phyloP scores from a whole-genome alignment of 2,329 filamentous ascomycete genomes.

The Aspergillus thermomutatus region DNA sequence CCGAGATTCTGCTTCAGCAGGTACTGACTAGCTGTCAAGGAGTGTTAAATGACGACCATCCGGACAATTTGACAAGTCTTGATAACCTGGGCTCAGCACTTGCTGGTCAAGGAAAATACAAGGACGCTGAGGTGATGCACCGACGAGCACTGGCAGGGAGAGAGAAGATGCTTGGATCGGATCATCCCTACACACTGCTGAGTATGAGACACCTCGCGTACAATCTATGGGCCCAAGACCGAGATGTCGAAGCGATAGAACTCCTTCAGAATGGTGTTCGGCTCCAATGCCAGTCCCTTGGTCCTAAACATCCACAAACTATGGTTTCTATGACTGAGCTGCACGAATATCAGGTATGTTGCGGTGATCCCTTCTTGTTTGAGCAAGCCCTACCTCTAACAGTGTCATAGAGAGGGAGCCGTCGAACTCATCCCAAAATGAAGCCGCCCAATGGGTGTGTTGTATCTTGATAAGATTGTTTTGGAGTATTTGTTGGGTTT shows the following conservation, averaged over 20 bases:
- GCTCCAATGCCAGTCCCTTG: too few relatives aligned
- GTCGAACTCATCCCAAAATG: too few relatives aligned
- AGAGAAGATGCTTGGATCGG: slow-evolving; percentile 6
- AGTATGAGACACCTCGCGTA: not conserved
- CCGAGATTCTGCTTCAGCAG: not conserved
- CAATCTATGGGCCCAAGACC: not conserved
- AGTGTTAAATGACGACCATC: slow-evolving; percentile 1
- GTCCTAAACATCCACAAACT: too few relatives aligned
- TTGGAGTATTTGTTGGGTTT: too few relatives aligned
- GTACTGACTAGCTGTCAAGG: not conserved
- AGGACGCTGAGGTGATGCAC: slow-evolving; percentile 18
- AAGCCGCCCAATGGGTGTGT: too few relatives aligned
- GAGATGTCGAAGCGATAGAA: not conserved
- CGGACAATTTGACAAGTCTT: slow-evolving; percentile 17
- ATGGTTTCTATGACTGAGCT: too few relatives aligned
- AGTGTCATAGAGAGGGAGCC: too few relatives aligned
- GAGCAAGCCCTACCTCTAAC: too few relatives aligned
- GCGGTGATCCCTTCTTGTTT: too few relatives aligned
- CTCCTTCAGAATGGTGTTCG: too few relatives aligned
- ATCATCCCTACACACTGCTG: slow-evolving; percentile 11
- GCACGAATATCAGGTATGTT: too few relatives aligned
- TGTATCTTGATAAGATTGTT: too few relatives aligned
- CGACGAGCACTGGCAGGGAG: slow-evolving; percentile 7
- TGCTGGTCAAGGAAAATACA: slow-evolving; percentile 10
- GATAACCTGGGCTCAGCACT: slow-evolving; percentile 13